These are phyloP conservation scores for Linnemannia elongata DNA, from an alignment of 192 early-diverging fungal genomes.

Conservation along the genomic window DNA sequence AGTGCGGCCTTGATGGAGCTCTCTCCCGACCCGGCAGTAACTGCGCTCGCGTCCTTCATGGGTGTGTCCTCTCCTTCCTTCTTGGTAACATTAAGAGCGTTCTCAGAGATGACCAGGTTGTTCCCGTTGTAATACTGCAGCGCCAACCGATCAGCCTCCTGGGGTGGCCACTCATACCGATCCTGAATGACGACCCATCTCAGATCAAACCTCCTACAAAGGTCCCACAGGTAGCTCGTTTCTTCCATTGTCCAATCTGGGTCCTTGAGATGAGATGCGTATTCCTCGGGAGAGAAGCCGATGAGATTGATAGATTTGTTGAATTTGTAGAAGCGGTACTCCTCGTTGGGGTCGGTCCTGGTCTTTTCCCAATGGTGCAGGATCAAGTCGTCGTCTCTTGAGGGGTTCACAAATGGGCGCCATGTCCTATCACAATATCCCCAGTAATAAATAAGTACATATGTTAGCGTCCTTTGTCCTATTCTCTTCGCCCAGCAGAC, in stretches of 20 bases:
- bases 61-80: slow-evolving; percentile 2
- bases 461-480: background rate
- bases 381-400: slow-evolving; percentile 78
- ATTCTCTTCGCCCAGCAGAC: background rate
- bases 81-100: background rate
- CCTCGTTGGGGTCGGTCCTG: slow-evolving; percentile 68
- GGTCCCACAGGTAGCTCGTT: slow-evolving; percentile 84
- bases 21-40: background rate
- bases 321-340: slow-evolving; percentile 83
- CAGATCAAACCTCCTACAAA: slow-evolving; percentile 83
- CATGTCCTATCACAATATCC: slow-evolving; percentile 64
- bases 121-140: slow-evolving; percentile 35
- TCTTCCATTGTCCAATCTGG: slow-evolving; percentile 87
- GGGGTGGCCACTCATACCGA: slow-evolving; percentile 76
- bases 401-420: slow-evolving; percentile 81
- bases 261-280: slow-evolving; percentile 79
- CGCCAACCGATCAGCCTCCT: slow-evolving; percentile 45
- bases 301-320: slow-evolving; percentile 79
- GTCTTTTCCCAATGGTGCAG: slow-evolving; percentile 87
- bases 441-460: background rate
- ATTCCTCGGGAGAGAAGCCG: slow-evolving; percentile 88
- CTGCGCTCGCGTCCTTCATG: background rate
- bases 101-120: background rate
- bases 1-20: background rate
- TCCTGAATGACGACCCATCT: slow-evolving; percentile 90